phyloP scores from a whole-genome alignment of 192 early-diverging fungal genomes.

The Coemansia sp. region DNA sequence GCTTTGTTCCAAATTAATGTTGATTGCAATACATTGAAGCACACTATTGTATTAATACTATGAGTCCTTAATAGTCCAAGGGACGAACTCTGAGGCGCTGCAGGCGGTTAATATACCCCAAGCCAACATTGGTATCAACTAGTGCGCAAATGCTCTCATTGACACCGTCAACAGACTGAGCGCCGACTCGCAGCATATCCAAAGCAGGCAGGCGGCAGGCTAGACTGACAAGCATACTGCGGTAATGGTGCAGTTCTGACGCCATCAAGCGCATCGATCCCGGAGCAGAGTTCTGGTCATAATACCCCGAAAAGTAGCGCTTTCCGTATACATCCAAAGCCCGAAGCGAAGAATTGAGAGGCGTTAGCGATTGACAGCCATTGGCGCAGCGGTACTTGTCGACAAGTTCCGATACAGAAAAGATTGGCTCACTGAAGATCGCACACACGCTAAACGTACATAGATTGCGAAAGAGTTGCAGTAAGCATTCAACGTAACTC shows the following conservation, averaged over 20 bases:
- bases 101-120: background rate
- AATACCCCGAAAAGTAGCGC: background rate
- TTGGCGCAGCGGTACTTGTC: background rate
- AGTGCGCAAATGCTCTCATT: background rate
- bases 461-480: no score
- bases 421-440: background rate
- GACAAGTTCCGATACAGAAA: background rate
- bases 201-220: background rate
- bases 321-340: background rate
- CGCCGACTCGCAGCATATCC: background rate
- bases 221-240: background rate
- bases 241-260: background rate
- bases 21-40: no score
- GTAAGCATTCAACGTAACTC: no score
- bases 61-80: background rate
- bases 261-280: background rate
- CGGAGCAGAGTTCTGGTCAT: background rate
- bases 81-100: background rate
- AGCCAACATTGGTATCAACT: background rate
- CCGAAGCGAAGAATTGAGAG: background rate
- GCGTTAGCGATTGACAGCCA: background rate
- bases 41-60: no score
- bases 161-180: background rate
- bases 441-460: no score
- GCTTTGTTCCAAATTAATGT: no score